Base-by-base conservation (phyloP, 176 grass and related monocot genomes). In the Typha latifolia region DNA sequence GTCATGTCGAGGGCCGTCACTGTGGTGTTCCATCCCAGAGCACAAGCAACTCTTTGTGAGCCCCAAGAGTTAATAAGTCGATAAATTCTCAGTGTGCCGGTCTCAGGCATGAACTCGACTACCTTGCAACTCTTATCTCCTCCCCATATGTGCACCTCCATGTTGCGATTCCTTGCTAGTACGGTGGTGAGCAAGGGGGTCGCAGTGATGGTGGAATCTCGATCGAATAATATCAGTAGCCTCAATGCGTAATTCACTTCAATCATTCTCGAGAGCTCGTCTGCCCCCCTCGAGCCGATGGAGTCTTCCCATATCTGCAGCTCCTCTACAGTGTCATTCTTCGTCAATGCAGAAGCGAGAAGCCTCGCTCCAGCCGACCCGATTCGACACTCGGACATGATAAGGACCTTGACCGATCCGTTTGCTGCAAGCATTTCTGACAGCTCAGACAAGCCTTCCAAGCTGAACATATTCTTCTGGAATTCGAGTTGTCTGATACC, bases 111-210 rank as follows among this genome's bases (percentile, higher is more conserved):
- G 14, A 91, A 97, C 29, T 97, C 85, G 51, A 91, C 80, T 63
- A 88, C 80, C 67, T 91, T 91, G 67, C 31, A 73, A 31, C 61
- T 71, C 47, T 71, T 49, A 19, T 67, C 75, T 77, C 43, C 65
- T 51, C 82, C 83, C 88, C 93, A 96, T 49, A 92, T 78, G 69
- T 97, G 93, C 74, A 92, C 82, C 76, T 97, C 93, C 49, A 84
- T 51, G 56, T 62, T 87, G 7, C 88, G 80, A 69, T 84, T 97
- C 62, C 85, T 75, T 72, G 85, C 82, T 67, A 92, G 65, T 34
- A 89, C 80, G 69, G 88, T 75, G 75, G 88, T 84, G 77, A 97
- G 84, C 62, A 97, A 77, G 1, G 88, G 88, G 49, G 93, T 79
- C 12, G 86, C 80, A 12, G 88, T 55, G 65, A 92, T 78, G 65